phyloP scores from a whole-genome alignment of 2,329 filamentous ascomycete genomes.

The Purpureocillium lavendulum region DNA sequence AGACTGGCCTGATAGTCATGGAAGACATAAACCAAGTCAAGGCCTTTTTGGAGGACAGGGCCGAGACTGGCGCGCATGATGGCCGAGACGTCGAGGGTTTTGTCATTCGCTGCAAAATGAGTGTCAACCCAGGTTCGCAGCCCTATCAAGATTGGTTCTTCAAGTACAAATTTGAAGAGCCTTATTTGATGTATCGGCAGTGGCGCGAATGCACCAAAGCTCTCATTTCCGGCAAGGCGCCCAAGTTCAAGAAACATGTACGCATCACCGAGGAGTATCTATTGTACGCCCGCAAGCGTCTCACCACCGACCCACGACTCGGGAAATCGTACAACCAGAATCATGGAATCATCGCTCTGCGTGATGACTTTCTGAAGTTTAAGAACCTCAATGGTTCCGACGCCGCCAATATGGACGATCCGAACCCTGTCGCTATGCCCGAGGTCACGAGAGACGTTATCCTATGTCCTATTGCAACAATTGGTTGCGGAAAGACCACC shows the following conservation, averaged over 20 bases:
- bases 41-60: slow-evolving; percentile 72
- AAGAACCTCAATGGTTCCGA: slow-evolving; percentile 83
- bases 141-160: slow-evolving; percentile 95
- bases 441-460: slow-evolving; percentile 62
- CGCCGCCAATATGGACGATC: slow-evolving; percentile 67
- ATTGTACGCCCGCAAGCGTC: slow-evolving; percentile 65
- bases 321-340: slow-evolving; percentile 71
- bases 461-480: slow-evolving; percentile 83
- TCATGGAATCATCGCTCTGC: slow-evolving; percentile 87
- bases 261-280: slow-evolving; percentile 90
- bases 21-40: slow-evolving; percentile 68
- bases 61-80: slow-evolving; percentile 81
- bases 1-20: slow-evolving; percentile 72
- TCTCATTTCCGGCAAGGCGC: slow-evolving; percentile 65
- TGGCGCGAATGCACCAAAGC: slow-evolving; percentile 97
- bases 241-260: slow-evolving; percentile 77
- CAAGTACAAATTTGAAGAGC: slow-evolving; percentile 99
- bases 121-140: slow-evolving; percentile 35
- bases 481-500: slow-evolving; percentile 96
- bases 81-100: slow-evolving; percentile 95
- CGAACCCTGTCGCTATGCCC: slow-evolving; percentile 33
- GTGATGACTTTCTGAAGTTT: slow-evolving; percentile 77
- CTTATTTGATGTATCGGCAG: slow-evolving; percentile 96
- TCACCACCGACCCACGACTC: slow-evolving; percentile 60
- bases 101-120: slow-evolving; percentile 80